Conservation (phyloP, 2,329 filamentous ascomycete species). For the Geosmithia flava region DNA sequence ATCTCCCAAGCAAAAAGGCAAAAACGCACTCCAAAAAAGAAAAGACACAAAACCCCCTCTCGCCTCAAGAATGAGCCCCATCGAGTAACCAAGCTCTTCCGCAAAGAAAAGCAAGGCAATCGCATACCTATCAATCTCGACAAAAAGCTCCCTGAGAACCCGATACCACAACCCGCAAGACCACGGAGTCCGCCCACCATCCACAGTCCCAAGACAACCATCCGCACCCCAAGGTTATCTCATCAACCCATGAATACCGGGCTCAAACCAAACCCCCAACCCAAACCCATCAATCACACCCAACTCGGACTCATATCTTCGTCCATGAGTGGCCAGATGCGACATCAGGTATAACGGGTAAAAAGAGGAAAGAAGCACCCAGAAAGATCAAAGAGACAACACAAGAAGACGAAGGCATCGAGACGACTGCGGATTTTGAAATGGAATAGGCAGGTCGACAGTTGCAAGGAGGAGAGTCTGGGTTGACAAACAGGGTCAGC, state of each 20-base stretch:
- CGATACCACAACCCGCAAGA: slow-evolving; percentile 24
- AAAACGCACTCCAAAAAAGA: background rate
- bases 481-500: slow-evolving; percentile 55
- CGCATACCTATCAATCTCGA: slow-evolving; percentile 98
- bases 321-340: slow-evolving; percentile 47
- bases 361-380: slow-evolving; percentile 10
- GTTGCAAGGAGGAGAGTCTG: slow-evolving; percentile 31
- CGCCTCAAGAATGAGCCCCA: slow-evolving; percentile 99
- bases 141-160: slow-evolving; percentile 54
- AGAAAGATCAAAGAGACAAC: slow-evolving; percentile 12
- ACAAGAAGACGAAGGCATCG: slow-evolving; percentile 12
- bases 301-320: slow-evolving; percentile 76
- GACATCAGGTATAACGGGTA: slow-evolving; percentile 16
- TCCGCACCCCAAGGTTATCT: too few species aligned
- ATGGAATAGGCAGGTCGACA: slow-evolving; percentile 27
- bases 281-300: slow-evolving; percentile 8
- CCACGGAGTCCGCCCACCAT: slow-evolving; percentile 34
- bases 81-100: slow-evolving; percentile 75
- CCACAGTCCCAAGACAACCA: slow-evolving; percentile 10
- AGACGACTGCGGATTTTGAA: slow-evolving; percentile 13
- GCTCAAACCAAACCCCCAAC: slow-evolving; percentile 10
- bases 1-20: background rate
- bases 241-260: too few species aligned
- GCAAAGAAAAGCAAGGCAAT: slow-evolving; percentile 52
- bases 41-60: slow-evolving; percentile 47